Evolutionary conservation across 2,329 filamentous ascomycete species (phyloP).

Genomic region (Phoma sp.): DNA sequence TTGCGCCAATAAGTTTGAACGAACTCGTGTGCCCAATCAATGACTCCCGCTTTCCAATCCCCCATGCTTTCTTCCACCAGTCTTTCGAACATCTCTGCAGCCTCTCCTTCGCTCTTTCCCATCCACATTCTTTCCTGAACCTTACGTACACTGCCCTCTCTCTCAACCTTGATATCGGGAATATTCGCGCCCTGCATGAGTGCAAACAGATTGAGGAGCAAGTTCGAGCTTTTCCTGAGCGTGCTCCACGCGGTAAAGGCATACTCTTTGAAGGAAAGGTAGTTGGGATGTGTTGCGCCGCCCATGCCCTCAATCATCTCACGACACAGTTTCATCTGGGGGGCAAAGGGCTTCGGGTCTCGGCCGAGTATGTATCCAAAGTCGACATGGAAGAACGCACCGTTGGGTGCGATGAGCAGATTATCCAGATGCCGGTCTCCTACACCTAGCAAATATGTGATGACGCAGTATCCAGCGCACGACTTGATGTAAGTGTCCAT

Average conservation of each 20-base stretch:
- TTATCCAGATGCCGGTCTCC: slow-evolving; percentile 97
- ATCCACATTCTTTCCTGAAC: slow-evolving; percentile 94
- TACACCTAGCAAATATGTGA: slow-evolving; percentile 96
- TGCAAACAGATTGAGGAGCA: slow-evolving; percentile 94
- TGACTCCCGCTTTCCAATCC: slow-evolving; percentile 89
- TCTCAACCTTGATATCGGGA: slow-evolving; percentile 89
- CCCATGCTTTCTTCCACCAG: slow-evolving; percentile 85
- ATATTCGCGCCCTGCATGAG: slow-evolving; percentile 98
- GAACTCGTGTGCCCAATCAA: slow-evolving; percentile 92
- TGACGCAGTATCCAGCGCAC: slow-evolving; percentile 96
- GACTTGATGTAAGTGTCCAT: slow-evolving; percentile 96
- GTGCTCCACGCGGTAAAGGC: slow-evolving; percentile 95
- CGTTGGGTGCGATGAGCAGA: slow-evolving; percentile 85
- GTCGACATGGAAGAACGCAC: slow-evolving; percentile 97
- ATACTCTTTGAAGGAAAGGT: slow-evolving; percentile 90
- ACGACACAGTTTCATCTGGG: slow-evolving; percentile 93
- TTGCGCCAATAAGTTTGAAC: slow-evolving; percentile 83
- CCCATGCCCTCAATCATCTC: slow-evolving; percentile 99
- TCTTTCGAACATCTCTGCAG: slow-evolving; percentile 83
- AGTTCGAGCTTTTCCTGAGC: slow-evolving; percentile 83
- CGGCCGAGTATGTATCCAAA: slow-evolving; percentile 98
- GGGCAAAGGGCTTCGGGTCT: slow-evolving; percentile 96
- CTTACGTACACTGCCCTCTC: slow-evolving; percentile 92
- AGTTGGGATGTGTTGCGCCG: slow-evolving; percentile 79
- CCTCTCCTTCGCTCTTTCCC: slow-evolving; percentile 90